Evolutionary conservation across 2,329 filamentous ascomycete genomes (phyloP).

Genomic region (Fonsecaea nubica): DNA sequence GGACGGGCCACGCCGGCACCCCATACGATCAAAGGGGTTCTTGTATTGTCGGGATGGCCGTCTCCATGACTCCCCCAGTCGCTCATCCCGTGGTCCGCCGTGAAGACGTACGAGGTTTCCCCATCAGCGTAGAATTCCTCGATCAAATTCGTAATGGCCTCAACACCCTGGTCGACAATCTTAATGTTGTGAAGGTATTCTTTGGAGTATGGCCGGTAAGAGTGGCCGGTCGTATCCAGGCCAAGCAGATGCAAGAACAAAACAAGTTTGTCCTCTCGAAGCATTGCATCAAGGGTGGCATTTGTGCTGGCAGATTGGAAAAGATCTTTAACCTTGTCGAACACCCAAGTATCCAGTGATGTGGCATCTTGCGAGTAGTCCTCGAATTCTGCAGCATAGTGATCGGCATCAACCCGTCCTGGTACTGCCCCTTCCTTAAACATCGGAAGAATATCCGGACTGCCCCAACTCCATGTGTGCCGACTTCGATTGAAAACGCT

Average conservation of each 20-base stretch:
- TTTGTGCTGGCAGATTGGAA: slow-evolving; percentile 83
- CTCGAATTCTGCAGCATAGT: slow-evolving; percentile 82
- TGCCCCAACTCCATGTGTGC: slow-evolving; percentile 99
- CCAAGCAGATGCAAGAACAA: slow-evolving; percentile 96
- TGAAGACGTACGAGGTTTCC: slow-evolving; percentile 94
- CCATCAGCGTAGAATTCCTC: slow-evolving; percentile 85
- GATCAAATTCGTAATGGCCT: slow-evolving; percentile 80
- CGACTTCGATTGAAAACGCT: slow-evolving; percentile 96
- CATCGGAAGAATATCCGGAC: slow-evolving; percentile 96
- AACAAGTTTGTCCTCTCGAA: slow-evolving; percentile 84
- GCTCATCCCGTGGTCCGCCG: slow-evolving; percentile 98
- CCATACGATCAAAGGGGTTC: slow-evolving; percentile 92
- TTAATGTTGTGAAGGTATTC: slow-evolving; percentile 96
- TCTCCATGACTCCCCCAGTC: slow-evolving; percentile 99
- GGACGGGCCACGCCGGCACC: slow-evolving; percentile 87
- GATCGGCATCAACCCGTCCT: slow-evolving; percentile 84
- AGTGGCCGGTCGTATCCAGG: slow-evolving; percentile 87
- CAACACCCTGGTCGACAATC: slow-evolving; percentile 87
- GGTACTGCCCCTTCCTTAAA: slow-evolving; percentile 91
- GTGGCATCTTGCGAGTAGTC: slow-evolving; percentile 86
- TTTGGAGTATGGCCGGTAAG: slow-evolving; percentile 86
- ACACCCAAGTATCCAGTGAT: slow-evolving; percentile 90
- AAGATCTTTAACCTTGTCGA: slow-evolving; percentile 86
- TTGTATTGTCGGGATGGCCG: slow-evolving; percentile 94
- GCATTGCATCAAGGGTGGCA: slow-evolving; percentile 70